Base-by-base conservation (phyloP, 2,329 filamentous ascomycete genomes). In the Fusarium torulosum region DNA sequence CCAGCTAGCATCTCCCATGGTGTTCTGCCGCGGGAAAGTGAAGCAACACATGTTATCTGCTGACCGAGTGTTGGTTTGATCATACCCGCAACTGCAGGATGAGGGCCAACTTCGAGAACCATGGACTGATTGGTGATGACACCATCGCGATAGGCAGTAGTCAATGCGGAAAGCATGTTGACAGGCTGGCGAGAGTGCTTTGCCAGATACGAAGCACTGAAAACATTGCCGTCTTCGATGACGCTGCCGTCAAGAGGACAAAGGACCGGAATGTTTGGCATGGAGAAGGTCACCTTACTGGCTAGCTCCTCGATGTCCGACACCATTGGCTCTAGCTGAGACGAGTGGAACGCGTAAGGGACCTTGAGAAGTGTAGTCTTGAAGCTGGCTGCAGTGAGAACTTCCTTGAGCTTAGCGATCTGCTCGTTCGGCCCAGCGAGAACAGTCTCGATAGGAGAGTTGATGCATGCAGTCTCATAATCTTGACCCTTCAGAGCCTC, bases 371-470 rank as follows among this genome's bases (percentile, higher is more conserved):
- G 50, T 4, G 74, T 72, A 11, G 49, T 79, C 75, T 75, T 83
- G 74, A 57, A 53, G 15, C 17, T 46, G 6, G 64, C 67, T 2
- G 57, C 13, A 3, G 35, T 8, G 0, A 74, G 60, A 1, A 53
- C n/a, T 0, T 65, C 57, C 17, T 59, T 59, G 14, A 69, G 23
- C 6, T 37, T 42, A 6, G 54, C 41, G 1, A 74, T 55, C 3
- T 68, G 58, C 0, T 62, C 51, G 10, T 59, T 57, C 0, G 56
- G 46, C 0, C 72, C 73, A n/a, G 70, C 71, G 10, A 75, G 40
- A 6, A 91, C 89, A 31, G 85, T 90, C 71, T 89, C 86, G 37
- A 84, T 79, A 0, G 85, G 85, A 0, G 85, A 84, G 72, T 93
- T 93, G 73, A 90, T 83, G 76, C 91, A 93, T 2, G 90, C 66